Conservation (phyloP, 805 yeast species). For the Candida xiaguanensis region DNA sequence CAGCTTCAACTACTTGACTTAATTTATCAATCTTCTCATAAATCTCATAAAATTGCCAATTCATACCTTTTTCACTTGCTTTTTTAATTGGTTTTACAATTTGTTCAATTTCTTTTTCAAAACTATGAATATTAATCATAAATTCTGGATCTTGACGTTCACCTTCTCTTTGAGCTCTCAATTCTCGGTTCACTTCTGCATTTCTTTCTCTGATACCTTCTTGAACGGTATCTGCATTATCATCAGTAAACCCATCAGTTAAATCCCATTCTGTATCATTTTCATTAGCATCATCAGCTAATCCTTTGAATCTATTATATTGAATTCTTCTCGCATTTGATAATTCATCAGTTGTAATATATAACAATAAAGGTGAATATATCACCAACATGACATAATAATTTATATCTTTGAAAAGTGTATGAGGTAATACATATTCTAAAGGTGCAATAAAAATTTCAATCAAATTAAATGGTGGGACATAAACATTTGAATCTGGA, state of each 20-base stretch:
- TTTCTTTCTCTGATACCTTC: constrained; percentile 37
- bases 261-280: constrained; percentile 78
- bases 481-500: constrained; percentile 80
- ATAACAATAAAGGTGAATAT: constrained; percentile 63
- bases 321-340: constrained; percentile 64
- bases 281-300: constrained; percentile 79
- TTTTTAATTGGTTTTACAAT: constrained; percentile 57
- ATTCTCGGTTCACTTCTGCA: constrained; percentile 32
- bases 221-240: constrained; percentile 15
- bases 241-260: constrained; percentile 61
- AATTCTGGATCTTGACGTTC: constrained; percentile 70
- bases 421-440: constrained; percentile 30
- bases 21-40: constrained; percentile 49
- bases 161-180: constrained; percentile 55
- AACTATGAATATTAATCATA: constrained; percentile 43
- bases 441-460: constrained; percentile 46
- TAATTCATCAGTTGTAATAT: constrained; percentile 63
- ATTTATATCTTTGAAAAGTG: constrained; percentile 37
- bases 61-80: constrained; percentile 53
- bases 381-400: constrained; percentile 58
- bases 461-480: constrained; percentile 78
- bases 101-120: constrained; percentile 47
- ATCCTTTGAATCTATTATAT: constrained; percentile 61
- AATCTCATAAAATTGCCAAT: constrained; percentile 61
- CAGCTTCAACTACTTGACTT: constrained; percentile 34